phyloP scores from a whole-genome alignment of 169 alveolate genomes.

The Eimeria praecox region DNA sequence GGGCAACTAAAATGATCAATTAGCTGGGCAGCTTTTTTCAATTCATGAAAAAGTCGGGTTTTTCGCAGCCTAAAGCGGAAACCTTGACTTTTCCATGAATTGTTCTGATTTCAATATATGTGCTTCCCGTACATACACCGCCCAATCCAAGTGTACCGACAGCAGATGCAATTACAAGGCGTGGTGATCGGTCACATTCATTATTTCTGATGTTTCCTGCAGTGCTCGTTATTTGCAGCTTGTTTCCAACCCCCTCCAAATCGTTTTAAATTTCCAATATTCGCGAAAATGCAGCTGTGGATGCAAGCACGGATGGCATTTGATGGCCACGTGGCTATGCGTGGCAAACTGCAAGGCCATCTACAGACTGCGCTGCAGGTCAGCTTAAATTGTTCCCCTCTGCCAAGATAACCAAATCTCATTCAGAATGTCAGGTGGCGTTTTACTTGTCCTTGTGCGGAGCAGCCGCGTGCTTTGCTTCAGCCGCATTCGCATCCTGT shows the following conservation, averaged over 20 bases:
- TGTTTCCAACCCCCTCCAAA: not conserved
- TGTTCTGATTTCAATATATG: not conserved
- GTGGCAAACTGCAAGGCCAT: conserved; percentile 65
- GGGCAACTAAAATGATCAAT: no score
- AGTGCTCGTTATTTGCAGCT: not conserved
- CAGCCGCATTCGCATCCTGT: conserved; percentile 22
- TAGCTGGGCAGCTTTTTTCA: no score
- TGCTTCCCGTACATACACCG: not conserved
- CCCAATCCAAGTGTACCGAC: conserved; percentile 48
- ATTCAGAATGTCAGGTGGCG: conserved; percentile 44
- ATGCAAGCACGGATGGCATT: conserved; percentile 62
- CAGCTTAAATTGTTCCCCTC: not conserved
- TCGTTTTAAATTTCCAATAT: not conserved
- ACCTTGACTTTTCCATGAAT: not conserved
- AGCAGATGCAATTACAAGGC: not conserved
- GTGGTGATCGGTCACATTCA: conserved; percentile 24
- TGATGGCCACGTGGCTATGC: conserved; percentile 69
- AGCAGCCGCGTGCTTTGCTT: conserved; percentile 54
- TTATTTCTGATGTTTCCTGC: conserved; percentile 8
- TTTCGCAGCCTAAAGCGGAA: no score
- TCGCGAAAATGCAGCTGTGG: conserved; percentile 58
- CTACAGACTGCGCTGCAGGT: conserved; percentile 71
- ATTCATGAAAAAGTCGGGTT: no score
- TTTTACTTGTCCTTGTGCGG: conserved; percentile 33
- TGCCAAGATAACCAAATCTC: not conserved